Evolutionary conservation across 306 rosid genomes (phyloP).

Genomic region (Begonia masoniana): DNA sequence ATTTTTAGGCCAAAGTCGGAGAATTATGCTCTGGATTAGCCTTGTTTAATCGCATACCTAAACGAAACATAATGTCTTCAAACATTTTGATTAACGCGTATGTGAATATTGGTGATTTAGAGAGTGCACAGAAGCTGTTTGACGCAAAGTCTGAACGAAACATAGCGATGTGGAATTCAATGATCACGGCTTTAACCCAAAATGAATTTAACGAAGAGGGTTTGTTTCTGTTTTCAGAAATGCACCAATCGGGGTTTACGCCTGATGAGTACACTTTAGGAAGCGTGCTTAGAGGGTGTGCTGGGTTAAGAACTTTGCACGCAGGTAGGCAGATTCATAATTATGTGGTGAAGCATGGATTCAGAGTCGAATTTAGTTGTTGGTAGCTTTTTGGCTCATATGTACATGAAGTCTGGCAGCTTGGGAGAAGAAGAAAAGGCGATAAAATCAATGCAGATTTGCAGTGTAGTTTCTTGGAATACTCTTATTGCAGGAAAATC

Average conservation of each 20-base stretch:
- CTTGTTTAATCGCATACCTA: slow-evolving; percentile 40
- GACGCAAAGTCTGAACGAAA: slow-evolving; percentile 76
- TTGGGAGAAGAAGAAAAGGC: slow-evolving; percentile 57
- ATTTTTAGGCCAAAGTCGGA: slow-evolving; percentile 69
- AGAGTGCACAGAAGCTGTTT: slow-evolving; percentile 46
- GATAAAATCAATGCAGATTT: slow-evolving; percentile 47
- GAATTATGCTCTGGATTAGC: slow-evolving; percentile 25
- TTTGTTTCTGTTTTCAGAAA: slow-evolving; percentile 34
- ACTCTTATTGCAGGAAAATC: slow-evolving; percentile 87
- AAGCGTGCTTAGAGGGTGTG: slow-evolving; percentile 78
- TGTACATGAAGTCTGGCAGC: slow-evolving; percentile 80
- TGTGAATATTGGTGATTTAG: slow-evolving; percentile 36
- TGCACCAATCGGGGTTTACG: slow-evolving; percentile 51
- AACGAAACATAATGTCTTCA: slow-evolving; percentile 66
- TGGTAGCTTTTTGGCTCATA: slow-evolving; percentile 77
- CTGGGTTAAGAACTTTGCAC: slow-evolving; percentile 41
- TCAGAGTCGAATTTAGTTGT: slow-evolving; percentile 61
- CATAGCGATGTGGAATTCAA: slow-evolving; percentile 77
- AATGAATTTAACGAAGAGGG: slow-evolving; percentile 54
- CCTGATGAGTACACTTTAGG: slow-evolving; percentile 75
- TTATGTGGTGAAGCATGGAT: slow-evolving; percentile 58
- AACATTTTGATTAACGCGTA: slow-evolving; percentile 63
- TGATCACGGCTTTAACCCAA: slow-evolving; percentile 59
- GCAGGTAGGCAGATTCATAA: slow-evolving; percentile 68
- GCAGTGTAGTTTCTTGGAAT: slow-evolving; percentile 88